phyloP scores from a whole-genome alignment of 495 filamentous ascomycete species.

The Penicillium diatomitis region DNA sequence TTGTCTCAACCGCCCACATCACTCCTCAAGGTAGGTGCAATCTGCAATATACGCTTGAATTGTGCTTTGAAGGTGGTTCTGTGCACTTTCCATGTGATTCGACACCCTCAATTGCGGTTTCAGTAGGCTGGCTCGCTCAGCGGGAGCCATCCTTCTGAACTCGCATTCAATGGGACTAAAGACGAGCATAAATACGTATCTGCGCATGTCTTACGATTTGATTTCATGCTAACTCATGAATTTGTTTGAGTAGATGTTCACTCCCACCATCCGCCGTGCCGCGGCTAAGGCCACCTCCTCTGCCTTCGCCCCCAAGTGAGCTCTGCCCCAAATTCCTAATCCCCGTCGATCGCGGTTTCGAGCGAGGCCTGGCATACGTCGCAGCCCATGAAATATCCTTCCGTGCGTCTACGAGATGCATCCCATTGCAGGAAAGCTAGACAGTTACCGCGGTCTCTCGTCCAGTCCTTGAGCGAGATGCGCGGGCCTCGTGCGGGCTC shows the following conservation, averaged over 20 bases:
- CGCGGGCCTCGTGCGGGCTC: too few relatives aligned
- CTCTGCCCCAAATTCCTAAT: conserved; percentile 7
- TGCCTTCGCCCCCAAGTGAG: conserved; percentile 38
- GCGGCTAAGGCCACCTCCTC: conserved; percentile 32
- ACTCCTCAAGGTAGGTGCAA: conserved; percentile 26
- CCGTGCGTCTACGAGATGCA: too few relatives aligned
- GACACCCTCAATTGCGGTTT: too few relatives aligned
- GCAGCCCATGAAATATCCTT: not conserved
- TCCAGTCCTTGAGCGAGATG: too few relatives aligned
- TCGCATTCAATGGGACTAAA: not conserved
- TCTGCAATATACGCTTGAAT: not conserved
- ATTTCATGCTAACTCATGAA: conserved; percentile 17
- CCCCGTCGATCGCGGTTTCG: not conserved
- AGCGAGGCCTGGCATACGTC: not conserved
- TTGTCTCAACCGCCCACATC: conserved; percentile 19
- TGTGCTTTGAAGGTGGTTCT: too few relatives aligned
- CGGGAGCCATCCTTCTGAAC: too few relatives aligned
- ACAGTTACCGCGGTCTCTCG: too few relatives aligned
- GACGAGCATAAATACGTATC: conserved; percentile 2
- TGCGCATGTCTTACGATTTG: not conserved
- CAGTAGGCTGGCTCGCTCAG: too few relatives aligned
- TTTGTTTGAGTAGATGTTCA: conserved; percentile 23
- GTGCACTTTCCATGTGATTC: too few relatives aligned
- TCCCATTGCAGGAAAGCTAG: too few relatives aligned
- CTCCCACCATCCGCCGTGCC: conserved; percentile 35